Evolutionary conservation across 2,329 filamentous ascomycete species (phyloP).

Genomic region (Aaosphaeria pasadenensis): DNA sequence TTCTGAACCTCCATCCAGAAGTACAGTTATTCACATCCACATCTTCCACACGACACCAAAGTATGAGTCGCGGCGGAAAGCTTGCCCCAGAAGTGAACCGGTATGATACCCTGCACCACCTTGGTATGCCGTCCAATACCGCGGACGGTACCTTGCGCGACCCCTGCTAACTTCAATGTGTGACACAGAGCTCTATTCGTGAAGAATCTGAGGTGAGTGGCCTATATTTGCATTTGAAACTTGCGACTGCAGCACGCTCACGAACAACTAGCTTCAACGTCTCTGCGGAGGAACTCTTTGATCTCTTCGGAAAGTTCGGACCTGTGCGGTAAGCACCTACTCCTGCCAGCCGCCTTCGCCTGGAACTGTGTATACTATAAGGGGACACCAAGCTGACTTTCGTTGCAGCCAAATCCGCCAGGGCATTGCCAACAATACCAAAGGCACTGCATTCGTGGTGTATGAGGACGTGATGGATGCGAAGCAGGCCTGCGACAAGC

Average conservation of each 20-base stretch:
- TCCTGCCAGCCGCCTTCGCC: conserved; percentile 9
- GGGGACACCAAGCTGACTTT: conserved; percentile 15
- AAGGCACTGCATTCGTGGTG: conserved; percentile 97
- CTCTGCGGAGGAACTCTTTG: conserved; percentile 94
- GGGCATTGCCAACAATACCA: conserved; percentile 94
- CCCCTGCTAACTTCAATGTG: conserved; percentile 27
- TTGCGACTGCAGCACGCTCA: too few relatives aligned
- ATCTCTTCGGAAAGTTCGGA: conserved; percentile 97
- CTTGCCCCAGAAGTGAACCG: conserved; percentile 99
- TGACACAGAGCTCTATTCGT: conserved; percentile 90
- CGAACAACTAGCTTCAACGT: conserved; percentile 80
- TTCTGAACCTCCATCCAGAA: conserved; percentile 14
- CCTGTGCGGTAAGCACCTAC: conserved; percentile 72
- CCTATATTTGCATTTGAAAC: too few relatives aligned
- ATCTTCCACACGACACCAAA: conserved; percentile 44
- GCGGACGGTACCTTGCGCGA: conserved; percentile 22
- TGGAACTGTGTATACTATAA: too few relatives aligned
- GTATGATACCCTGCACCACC: conserved; percentile 53
- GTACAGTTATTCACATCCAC: conserved; percentile 16
- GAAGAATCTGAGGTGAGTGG: conserved; percentile 88
- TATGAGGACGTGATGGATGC: conserved; percentile 99
- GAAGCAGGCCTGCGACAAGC: conserved; percentile 97
- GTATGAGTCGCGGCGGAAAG: conserved; percentile 95
- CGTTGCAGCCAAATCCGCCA: conserved; percentile 85
- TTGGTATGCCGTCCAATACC: conserved; percentile 3